These are phyloP conservation scores for Neonectria coccinea DNA, from an alignment of 2,329 filamentous ascomycete genomes.

Conservation along the genomic window DNA sequence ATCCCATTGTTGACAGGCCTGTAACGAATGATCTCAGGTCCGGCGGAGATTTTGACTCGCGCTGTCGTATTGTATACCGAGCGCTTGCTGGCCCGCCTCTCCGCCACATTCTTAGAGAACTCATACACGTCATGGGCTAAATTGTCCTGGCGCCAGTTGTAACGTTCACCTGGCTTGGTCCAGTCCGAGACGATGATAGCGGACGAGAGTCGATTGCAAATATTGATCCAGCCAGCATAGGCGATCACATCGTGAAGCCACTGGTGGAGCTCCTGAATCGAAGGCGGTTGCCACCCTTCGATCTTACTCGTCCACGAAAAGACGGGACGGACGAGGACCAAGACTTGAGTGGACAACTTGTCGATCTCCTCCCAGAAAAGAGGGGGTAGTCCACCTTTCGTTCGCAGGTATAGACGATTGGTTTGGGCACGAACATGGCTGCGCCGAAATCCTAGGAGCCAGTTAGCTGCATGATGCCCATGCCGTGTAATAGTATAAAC, in stretches of 20 bases:
- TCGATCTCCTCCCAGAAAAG: constrained; percentile 50
- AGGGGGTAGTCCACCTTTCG: constrained; percentile 35
- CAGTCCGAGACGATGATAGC: constrained; percentile 45
- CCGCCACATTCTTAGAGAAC: constrained; percentile 28
- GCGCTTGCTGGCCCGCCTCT: constrained; percentile 1
- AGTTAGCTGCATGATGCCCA: neutral
- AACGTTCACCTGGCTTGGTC: constrained; percentile 46
- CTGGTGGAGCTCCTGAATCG: constrained; percentile 36
- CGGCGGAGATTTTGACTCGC: constrained; percentile 50
- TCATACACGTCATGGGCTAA: constrained; percentile 34
- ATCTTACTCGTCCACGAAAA: constrained; percentile 36
- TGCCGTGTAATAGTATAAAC: constrained; percentile 14
- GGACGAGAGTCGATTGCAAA: constrained; percentile 43
- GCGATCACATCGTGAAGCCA: constrained; percentile 47
- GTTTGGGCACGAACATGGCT: constrained; percentile 42
- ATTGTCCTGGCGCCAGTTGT: constrained; percentile 38
- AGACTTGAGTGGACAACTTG: constrained; percentile 38
- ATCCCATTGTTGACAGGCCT: constrained; percentile 23
- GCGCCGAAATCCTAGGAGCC: constrained; percentile 47
- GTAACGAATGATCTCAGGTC: constrained; percentile 43
- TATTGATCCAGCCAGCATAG: constrained; percentile 48
- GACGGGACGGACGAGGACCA: constrained; percentile 43
- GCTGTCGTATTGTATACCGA: constrained; percentile 27
- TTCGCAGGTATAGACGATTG: constrained; percentile 42
- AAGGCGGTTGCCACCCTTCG: constrained; percentile 17